Base-by-base conservation (phyloP, 345 rosid genomes). In the Sisymbrium irio region DNA sequence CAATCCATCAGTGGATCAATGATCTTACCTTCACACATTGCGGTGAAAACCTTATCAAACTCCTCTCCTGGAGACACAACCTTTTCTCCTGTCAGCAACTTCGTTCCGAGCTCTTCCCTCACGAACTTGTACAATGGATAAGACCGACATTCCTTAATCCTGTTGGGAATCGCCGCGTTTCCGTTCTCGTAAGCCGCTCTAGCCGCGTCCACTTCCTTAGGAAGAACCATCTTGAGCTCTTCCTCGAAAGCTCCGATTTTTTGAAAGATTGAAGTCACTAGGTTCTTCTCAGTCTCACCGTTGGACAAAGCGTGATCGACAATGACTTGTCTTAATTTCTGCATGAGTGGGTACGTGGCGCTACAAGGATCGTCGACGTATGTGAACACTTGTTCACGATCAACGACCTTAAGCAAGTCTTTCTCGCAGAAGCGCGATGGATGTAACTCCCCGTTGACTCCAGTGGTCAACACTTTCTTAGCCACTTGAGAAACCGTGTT, bases 1-100 rank as follows among this genome's bases (percentile, higher is more conserved):
- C 93, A 88, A 4, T 88, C 87, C 76, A 88, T 53, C 84, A 88
- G n/a, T 0, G 91, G 96, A 82, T 86, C 93, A 60, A 88, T 84
- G 59, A 88, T 19, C 68, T 78, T 84, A 62, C 96, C 89, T 42
- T 77, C 80, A 72, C 93, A 86, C 67, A 90, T 82, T 15, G 91
- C 93, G 9, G 82, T 41, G 77, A 85, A 86, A 20, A 88, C 88
- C 86, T 81, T 77, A 50, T 89, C 93, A 20, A 84, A 86, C 65
- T 90, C 96, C 77, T 90, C 93, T 9, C 96, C 93, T 0, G 96
- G 91, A 2, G 93, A 89, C 39, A 74, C 62, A 3, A 75, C 80
- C 46, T 82, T 84, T 37, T 90, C 96, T 8, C 96, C 91, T 0
- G 91, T 86, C 19, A 90, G 71, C 40, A 88, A 28, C 35, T 75